These are phyloP conservation scores for Wickerhamiella sergipiensis DNA, from an alignment of 805 yeast species.

Conservation along the genomic window DNA sequence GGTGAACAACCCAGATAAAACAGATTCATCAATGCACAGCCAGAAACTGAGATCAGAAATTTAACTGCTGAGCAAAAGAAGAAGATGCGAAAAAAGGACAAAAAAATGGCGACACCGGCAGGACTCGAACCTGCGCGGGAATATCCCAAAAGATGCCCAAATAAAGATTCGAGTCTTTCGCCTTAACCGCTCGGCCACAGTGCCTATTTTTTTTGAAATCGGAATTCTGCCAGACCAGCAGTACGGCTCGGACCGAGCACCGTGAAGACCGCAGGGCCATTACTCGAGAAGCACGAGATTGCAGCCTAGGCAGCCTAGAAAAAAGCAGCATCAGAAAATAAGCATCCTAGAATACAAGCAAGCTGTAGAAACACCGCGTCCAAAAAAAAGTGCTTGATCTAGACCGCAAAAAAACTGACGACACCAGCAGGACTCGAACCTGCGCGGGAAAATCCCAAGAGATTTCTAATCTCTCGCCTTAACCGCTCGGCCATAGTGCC, in stretches of 20 bases:
- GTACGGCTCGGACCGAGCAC: too few relatives aligned
- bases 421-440: slow-evolving; percentile 21
- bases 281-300: too few relatives aligned
- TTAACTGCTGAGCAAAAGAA: neutral
- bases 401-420: slow-evolving; percentile 9
- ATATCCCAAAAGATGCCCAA: slow-evolving; percentile 17
- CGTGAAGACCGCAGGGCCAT: too few relatives aligned
- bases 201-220: slow-evolving; percentile 7
- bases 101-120: slow-evolving; percentile 17
- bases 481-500: slow-evolving; percentile 21
- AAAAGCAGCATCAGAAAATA: too few relatives aligned
- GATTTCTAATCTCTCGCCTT: slow-evolving; percentile 21
- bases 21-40: too few relatives aligned
- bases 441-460: slow-evolving; percentile 20
- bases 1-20: too few relatives aligned
- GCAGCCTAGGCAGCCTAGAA: too few relatives aligned
- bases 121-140: slow-evolving; percentile 22
- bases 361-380: too few relatives aligned
- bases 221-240: too few relatives aligned
- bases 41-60: too few relatives aligned
- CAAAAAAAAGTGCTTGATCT: too few relatives aligned
- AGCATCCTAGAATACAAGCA: too few relatives aligned
- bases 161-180: slow-evolving; percentile 17
- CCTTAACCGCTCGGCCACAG: slow-evolving; percentile 21
- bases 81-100: neutral